Evolutionary conservation across 495 filamentous ascomycete species (phyloP), one percentile per base, ranked within the genome.

Genomic region (Penicillium longicatenatum): DNA sequence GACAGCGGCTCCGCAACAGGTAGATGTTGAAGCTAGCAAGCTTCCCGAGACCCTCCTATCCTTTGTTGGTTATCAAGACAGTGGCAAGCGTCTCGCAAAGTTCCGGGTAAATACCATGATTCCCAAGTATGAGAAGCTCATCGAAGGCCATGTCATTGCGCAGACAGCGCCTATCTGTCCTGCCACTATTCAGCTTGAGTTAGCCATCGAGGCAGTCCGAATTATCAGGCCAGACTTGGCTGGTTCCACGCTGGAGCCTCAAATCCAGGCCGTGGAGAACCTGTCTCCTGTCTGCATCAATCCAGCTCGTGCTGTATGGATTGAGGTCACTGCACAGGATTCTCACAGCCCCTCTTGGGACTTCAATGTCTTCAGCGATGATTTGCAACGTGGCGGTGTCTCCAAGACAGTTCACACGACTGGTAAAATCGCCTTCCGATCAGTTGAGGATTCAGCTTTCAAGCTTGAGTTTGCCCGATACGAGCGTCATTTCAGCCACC

Each of bases 121-220:
- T 3, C 14, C 12, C 3, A 39, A 39, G 6, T 39, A n/a, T 4
- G 16, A 39, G 14, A 8, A 19, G 8, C 31, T 33, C 8, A 10
- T 52, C 16, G 41, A 17, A 14, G 55, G 47, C 9, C 79, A 84
- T 60, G 41, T 78, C 3, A 77, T 81, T n/a, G 79, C 73, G 1
- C 60, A 74, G n/a, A 78, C 76, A 1, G 79, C 79, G 0, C 73
- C 78, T 0, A 73, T 82, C 10, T 80, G 75, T 17, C 81, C 80
- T 0, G 75, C 69, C 4, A 79, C 74, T 3, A 24, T 82, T 0
- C 58, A 80, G 50, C 49, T 81, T 2, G 74, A 79, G 30, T 75
- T 80, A 20, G 74, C 68, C 0, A 67, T 82, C 19, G 79, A 82
- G 29, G 74, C 80, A n/a, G 24, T 82, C 1, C 43, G 62, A 2